Evolutionary conservation across 176 grass and related monocot genomes (phyloP).

Genomic region (Musa beccarii): DNA sequence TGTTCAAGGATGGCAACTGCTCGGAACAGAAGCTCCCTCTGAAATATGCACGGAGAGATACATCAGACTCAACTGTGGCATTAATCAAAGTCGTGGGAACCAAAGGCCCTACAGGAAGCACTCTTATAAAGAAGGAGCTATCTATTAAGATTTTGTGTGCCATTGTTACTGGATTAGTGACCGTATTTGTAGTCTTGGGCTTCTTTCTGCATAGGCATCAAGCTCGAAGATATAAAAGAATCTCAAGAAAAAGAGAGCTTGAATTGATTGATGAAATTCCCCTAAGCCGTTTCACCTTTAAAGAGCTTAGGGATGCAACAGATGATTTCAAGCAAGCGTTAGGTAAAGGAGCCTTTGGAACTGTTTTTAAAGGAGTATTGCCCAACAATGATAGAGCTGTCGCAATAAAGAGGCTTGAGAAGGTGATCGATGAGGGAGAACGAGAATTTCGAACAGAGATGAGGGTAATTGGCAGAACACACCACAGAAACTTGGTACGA

Average conservation of each 20-base stretch:
- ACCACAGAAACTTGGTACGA: constrained; percentile 44
- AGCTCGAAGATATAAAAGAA: not conserved
- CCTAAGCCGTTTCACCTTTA: not conserved
- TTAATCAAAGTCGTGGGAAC: not conserved
- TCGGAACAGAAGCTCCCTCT: not conserved
- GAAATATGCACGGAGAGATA: not conserved
- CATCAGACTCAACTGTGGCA: not conserved
- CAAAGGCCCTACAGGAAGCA: not conserved
- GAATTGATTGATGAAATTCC: not conserved
- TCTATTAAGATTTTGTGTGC: not conserved
- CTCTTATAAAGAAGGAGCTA: not conserved
- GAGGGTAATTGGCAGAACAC: constrained; percentile 31
- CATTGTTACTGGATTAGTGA: not conserved
- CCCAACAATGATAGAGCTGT: not conserved
- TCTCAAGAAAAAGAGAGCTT: not conserved
- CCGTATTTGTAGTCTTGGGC: too few relatives aligned
- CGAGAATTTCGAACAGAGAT: constrained; percentile 36
- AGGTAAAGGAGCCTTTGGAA: not conserved
- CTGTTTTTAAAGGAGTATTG: not conserved
- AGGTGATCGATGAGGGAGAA: constrained; percentile 30
- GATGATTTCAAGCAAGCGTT: not conserved
- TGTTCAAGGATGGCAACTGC: not conserved
- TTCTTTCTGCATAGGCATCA: not conserved
- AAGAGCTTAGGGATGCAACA: not conserved
- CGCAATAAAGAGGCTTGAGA: constrained; percentile 43